Evolutionary conservation across 352 stramenopile species (phyloP), one percentile per base, ranked within the genome.

Genomic region (Peronospora tabacina): DNA sequence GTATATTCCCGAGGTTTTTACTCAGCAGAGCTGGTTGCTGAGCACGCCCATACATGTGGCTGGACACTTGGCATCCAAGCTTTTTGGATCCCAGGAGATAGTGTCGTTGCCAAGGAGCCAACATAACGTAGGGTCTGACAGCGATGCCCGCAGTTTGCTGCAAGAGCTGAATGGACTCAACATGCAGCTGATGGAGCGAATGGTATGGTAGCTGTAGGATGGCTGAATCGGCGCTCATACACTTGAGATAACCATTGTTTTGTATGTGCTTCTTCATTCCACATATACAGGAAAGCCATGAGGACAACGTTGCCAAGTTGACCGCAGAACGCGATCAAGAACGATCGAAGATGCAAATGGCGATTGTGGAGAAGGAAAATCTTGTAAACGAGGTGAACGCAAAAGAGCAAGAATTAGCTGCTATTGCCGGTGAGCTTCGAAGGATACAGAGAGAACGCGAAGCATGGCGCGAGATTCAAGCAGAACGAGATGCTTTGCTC

Each of bases 161-260:
- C 75, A 91, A 48, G 80, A 91, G 44, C 66, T 91, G 7, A 91
- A 91, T 53, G 75, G 75, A 0, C 70, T 91, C 12, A 91, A 91
- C 29, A 89, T 91, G 80, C 70, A 87, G 63, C 55, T 91, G 0
- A 74, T 91, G 48, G 74, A 87, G 47, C 72, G 80, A 24, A 63
- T 90, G 70, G 79, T 90, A 63, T 12, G 61, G 57, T 42, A 33
- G 12, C 15, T 2, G 33, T 20, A 7, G 10, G 42, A 49, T 49
- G 10, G 12, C 20, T 22, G 16, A 20, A 12, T 19, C 33, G 30
- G 12, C n/a, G 33, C 16, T 37, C 40, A 17, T 24, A 35, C 22
- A 13, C 3, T n/a, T 16, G 10, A 16, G 12, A 9, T 36, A 33
- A 45, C 8, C 36, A 22, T 15, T 35, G 24, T 22, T 24, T 7